Evolutionary conservation across 176 grass and related monocot species (phyloP).

Genomic region (Triticum urartu): DNA sequence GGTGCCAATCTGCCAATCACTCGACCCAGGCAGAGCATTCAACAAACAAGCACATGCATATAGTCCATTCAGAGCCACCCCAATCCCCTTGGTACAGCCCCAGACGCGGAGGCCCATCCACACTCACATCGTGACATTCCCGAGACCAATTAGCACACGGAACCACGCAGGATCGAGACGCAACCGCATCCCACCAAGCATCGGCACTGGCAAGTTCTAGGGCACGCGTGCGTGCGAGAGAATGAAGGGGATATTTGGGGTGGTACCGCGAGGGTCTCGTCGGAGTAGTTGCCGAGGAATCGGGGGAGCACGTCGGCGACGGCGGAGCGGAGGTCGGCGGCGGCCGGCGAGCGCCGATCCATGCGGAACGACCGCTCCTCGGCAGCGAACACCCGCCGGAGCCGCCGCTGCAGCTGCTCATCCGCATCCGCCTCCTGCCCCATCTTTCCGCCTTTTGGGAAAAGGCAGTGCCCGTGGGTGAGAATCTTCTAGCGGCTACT

Average conservation of each 20-base stretch:
- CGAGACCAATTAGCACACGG: not conserved
- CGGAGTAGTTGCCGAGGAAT: conserved; percentile 60
- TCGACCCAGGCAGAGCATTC: not conserved
- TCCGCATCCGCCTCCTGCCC: conserved; percentile 33
- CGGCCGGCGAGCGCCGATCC: conserved; percentile 44
- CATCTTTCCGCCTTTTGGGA: not conserved
- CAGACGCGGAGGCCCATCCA: not conserved
- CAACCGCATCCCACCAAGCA: not conserved
- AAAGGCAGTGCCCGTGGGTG: not conserved
- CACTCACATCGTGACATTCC: not conserved
- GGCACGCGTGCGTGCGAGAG: not conserved
- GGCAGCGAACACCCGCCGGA: conserved; percentile 29
- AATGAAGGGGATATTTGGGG: not conserved
- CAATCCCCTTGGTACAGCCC: not conserved
- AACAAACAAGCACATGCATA: not conserved
- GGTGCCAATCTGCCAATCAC: not conserved
- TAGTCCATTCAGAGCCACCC: not conserved
- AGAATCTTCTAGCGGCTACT: conserved; percentile 27
- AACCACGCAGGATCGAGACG: not conserved
- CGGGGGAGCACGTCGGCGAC: conserved; percentile 52
- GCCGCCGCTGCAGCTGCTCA: conserved; percentile 7
- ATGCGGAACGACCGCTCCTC: conserved; percentile 50
- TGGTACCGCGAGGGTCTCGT: conserved; percentile 55
- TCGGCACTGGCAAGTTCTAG: not conserved
- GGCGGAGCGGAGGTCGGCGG: conserved; percentile 34